Evolutionary conservation across 73 alveolate genomes (phyloP), one percentile per base, ranked within the genome.

Genomic region (Paramecium pentaurelia): DNA sequence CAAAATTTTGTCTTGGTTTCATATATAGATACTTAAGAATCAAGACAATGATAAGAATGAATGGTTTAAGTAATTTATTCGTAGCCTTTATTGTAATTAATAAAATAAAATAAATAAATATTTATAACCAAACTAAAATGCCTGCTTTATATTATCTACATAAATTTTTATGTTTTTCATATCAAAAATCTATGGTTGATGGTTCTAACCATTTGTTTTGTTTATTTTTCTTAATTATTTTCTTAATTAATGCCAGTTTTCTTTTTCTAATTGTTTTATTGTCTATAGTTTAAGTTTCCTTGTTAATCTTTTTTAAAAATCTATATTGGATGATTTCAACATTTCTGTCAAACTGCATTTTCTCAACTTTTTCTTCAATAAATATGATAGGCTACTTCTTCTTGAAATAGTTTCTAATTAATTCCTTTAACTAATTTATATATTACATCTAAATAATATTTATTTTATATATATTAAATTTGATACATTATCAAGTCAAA

Each of bases 1-100:
- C 91, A 49, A 80, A 80, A 45, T 80, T 80, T 73, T 32, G 27
- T 73, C 18, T 73, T 73, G 87, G 87, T 64, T 64, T 64, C 84
- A 64, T 64, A 64, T 30, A 64, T 20, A 64, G 28, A 34, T 30
- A 64, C 28, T 28, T 2, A 12, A 28, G 42, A 32, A 64, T 0
- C 25, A 64, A 34, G 47, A 64, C 49, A 28, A 64, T 28, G 10
- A 64, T 25, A 12, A 64, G 10, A 28, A 64, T 2, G 14, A 64
- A 64, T 64, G 54, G 84, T 28, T 64, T 64, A 28, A 64, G 27
- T 64, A 64, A 28, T 64, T 64, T 64, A 27, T 64, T 64, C 14
- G 42, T 12, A 11, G 47, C 84, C 9, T 64, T 64, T 51, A 64
- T 64, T 28, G 10, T 7, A 64, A 34, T 25, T 64, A 14, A 64